Evolutionary conservation across 1,284 basidiomycete genomes (phyloP), one percentile per base, ranked within the genome.

Genomic region (Boletus semigastroideus): DNA sequence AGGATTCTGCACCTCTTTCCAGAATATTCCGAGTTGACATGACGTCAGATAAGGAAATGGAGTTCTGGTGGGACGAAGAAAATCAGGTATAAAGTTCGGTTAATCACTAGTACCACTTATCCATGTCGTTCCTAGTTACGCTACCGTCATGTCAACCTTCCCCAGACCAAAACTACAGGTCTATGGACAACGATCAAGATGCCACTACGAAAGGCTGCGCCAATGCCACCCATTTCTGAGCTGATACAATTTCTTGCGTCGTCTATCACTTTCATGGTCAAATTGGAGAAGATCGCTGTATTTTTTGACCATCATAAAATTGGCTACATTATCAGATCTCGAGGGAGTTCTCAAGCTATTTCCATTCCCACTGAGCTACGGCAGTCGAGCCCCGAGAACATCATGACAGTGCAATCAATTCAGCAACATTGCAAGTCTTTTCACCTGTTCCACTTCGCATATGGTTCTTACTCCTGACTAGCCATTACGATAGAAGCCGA

Each of bases 231-330:
- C 11, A 4, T 37, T 5, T 17, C 20, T 1, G 48, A 50, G 2
- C 14, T 52, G 6, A 43, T 52, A 47, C 51, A 28, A 34, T 52
- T 52, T 19, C 47, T 52, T 43, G 28, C 47, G 5, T 43, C 41
- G n/a, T 52, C 51, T 5, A 52, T 52, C 9, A 44, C 41, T 16
- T 50, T 52, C 20, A 50, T 50, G 51, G 36, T 17, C 13, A 30
- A 43, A 33, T 10, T 52, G 17, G 25, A 43, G 3, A 11, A 42
- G 5, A 41, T 52, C 1, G 10, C 12, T 4, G 30, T 52, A 10
- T 52, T 42, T 20, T 40, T 52, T 3, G 41, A 52, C n/a, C 11
- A 30, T 8, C 13, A 37, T 28, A 2, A n/a, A 6, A 17, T 52
- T 3, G 51, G 36, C 1, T 30, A 30, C 3, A 22, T 50, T 5